Evolutionary conservation across 768 basidiomycete species (phyloP), one percentile per base, ranked within the genome.

Genomic region (Rickenella mellea): DNA sequence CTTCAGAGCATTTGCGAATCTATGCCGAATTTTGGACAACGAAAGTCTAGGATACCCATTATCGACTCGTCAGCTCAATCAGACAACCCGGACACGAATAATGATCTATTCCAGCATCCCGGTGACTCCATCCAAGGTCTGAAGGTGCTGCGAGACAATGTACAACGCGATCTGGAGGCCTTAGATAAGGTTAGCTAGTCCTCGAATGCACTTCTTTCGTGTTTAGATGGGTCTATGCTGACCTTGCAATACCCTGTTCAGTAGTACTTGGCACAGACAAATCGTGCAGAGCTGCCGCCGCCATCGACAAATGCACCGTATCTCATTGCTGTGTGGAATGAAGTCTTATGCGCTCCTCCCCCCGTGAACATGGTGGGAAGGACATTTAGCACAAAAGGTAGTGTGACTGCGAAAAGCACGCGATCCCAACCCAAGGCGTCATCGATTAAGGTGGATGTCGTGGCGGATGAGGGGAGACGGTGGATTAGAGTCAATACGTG

Each of bases 401-500:
- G 21, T 15, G 7, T 44, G 39, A 1, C 42, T 39, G 10, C 33
- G 15, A 17, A 39, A 41, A 2, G 21, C 40, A 46, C 24, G 19
- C 42, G 37, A 36, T 31, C 39, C 42, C 5, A 48, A 43, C 7
- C 55, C n/a, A 27, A 32, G 35, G 28, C 40, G 31, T 25, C 53
- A 48, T 55, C 55, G 38, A 70, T 79, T 30, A 91, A 92, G 51
- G 80, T 93, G 1, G 90, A 93, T 52, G 68, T 92, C 11, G 78
- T 91, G 11, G 80, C 80, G 1, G 76, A 84, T 17, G 73, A 78
- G 31, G 89, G 90, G 1, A 64, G 71, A 19, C 63, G 66, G 3
- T 94, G 91, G 91, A 78, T 88, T 29, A 73, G 88, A 50, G 74
- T 92, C 27, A 92, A 91, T 61, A 91, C 89, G 89, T 89, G 55